Evolutionary conservation across 83 land plant species (phyloP), one percentile per base, ranked within the genome.

Genomic region (Picea abies): DNA sequence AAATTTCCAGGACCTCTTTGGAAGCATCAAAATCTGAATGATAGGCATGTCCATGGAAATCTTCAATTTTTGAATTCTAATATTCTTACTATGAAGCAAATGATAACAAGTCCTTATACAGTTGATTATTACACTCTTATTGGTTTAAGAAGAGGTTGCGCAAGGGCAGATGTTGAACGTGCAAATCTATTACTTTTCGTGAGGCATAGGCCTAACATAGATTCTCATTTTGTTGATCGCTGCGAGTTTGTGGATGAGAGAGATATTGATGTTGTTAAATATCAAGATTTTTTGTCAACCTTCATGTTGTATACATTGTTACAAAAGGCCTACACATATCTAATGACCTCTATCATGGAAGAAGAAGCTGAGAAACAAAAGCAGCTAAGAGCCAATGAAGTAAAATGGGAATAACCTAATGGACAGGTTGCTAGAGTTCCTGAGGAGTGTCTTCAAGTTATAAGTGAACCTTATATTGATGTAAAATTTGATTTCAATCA

Each of bases 331-430:
- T 85, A 90, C 80, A 49, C 90, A 25, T 85, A 84, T 67, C 72
- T 90, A 5, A 84, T 90, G 90, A 58, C 81, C 4, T 71, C 83
- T 26, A 84, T 92, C 20, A 71, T 81, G 81, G 91, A 87, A 23
- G 94, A 91, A 26, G 94, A 94, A 68, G 87, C 86, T 3, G 91
- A 87, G 88, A 87, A 88, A 71, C 82, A 89, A 79, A 79, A 90
- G 65, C 77, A 76, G 71, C 37, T 16, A 44, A 79, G 68, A 25
- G 82, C 77, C 84, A 65, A 84, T 82, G 29, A 75, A 79, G 6
- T 82, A 72, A 25, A 52, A 62, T 29, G 29, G 23, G 65, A 58
- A 58, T 22, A 23, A 14, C 62, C 15, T 19, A 1, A 67, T 20
- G 26, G 25, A 5, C 78, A 49, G 25, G 10, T 16, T 73, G 47